Percentiles rank a stretch among this genome's conserved stretches.
Conservation (phyloP, 768 basidiomycete species). For the Rhodocollybia butyracea region DNA sequence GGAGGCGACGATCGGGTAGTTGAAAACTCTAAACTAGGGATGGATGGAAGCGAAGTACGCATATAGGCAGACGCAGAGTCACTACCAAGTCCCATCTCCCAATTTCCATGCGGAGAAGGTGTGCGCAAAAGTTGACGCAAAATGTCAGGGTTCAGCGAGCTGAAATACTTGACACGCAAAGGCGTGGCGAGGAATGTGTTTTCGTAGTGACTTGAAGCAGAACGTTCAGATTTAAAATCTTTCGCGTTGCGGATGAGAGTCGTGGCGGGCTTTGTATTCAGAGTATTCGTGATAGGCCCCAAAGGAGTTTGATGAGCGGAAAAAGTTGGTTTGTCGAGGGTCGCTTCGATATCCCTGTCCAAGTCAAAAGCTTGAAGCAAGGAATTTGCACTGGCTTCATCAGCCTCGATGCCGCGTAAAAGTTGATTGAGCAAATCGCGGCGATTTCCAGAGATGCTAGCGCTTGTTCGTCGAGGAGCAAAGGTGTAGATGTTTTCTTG, state of each 20-base stretch:
- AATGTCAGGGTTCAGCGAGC: conserved; percentile 2
- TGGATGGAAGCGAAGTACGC: background rate
- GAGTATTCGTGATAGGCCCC: background rate
- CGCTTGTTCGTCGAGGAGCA: background rate
- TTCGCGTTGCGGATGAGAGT: background rate
- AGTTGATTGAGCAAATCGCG: background rate
- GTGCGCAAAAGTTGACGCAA: background rate
- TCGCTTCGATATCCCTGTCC: background rate
- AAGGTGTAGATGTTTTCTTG: background rate
- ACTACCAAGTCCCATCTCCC: background rate
- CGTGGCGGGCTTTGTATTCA: background rate
- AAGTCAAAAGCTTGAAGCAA: conserved; percentile 1
- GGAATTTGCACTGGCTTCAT: background rate
- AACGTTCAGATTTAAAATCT: background rate
- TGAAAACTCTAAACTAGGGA: background rate
- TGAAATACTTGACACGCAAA: background rate
- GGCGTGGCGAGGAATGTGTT: conserved; percentile 3
- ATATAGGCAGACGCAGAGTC: background rate
- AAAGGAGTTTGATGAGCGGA: background rate
- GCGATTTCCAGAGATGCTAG: background rate
- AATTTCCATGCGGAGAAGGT: background rate
- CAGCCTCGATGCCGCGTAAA: background rate
- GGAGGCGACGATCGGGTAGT: background rate
- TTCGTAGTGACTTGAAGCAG: background rate
- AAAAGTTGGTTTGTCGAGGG: background rate